Evolutionary conservation across 1,139 yeast genomes (phyloP), one percentile per base, ranked within the genome.

Genomic region (Zygosaccharomyces pseudobailii): DNA sequence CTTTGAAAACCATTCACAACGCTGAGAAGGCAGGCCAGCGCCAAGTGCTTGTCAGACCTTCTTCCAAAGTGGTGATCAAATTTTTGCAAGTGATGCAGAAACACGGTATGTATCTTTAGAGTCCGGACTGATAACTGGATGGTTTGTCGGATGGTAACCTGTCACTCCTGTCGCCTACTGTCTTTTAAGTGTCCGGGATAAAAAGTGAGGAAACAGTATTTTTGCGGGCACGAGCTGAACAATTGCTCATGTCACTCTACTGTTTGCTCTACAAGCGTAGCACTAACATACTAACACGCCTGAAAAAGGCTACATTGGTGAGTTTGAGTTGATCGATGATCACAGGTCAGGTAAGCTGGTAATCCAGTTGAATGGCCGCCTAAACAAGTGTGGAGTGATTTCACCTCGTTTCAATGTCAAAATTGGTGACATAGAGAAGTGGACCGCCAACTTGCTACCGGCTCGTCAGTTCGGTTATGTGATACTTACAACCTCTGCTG

Each of bases 21-120:
- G 98, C 98, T 74, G 98, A 92, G 79, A 92, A 90, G 78, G 84
- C 97, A 72, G 98, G 98, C 76, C 92, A 92, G 80, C 87, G 98
- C 79, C 98, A 92, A 81, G 98, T 92, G 63, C 77, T 92, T 73
- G 82, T 92, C 74, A 88, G 98, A 84, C 98, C 98, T 62, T 90
- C 97, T 48, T 92, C 98, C 70, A 92, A 92, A 82, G 98, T 92
- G 65, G 89, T 92, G 75, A 79, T 92, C 80, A 92, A 89, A 78
- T 92, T 90, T 75, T 80, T 92, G 75, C 82, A 88, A 69, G 98
- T 92, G 63, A 90, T 92, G 87, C 98, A 92, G 80, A 88, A 83
- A 80, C 97, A 92, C 74, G 96, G 79, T 76, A 71, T 64, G 82
- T 77, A 53, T 45, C 34, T 22, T 20, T 48, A 22, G 13, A 37